Evolutionary conservation across 2,329 filamentous ascomycete species (phyloP), one percentile per base, ranked within the genome.

Genomic region (Paraphoma chrysanthemicola): DNA sequence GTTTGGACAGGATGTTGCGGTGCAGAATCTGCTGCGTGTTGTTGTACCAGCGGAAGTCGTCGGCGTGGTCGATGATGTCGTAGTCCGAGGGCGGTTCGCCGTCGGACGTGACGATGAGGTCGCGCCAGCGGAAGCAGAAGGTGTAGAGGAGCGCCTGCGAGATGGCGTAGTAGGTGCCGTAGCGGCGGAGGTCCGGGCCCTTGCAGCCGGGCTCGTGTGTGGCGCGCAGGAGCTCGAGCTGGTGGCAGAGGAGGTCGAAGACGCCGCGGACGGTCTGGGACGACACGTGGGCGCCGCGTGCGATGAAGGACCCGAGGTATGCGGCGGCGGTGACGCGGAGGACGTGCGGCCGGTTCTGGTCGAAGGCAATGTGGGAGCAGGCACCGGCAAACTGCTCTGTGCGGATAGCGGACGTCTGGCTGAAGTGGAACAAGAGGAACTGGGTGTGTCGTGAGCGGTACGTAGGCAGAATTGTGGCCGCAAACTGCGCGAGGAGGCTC

Each of bases 61-160:
- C 87, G 2, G 88, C 56, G 86, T 90, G 60, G 81, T 85, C 77
- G 86, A 90, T 54, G 86, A 84, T 58, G 78, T 81, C 57, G 36
- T 86, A 81, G 51, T 78, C 74, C 0, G 71, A 67, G 7, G 67
- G 64, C 12, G 66, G 55, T 2, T 53, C 54, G 9, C 83, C 78
- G 43, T 86, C 83, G 42, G 82, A 78, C 10, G 75, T 84, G 17
- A 86, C 81, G 53, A 92, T 90, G 45, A 99, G 83, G 70, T 98
- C 94, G 59, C 92, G 90, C 95, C 95, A 99, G 53, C 95, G 89
- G 82, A 99, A 99, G 81, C 95, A 99, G 78, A 96, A 97, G 56
- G 96, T 94, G 80, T 97, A 97, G 23, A 97, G 85, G 2, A 96
- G 82, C 1, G 93, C 93, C 76, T 97, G 93, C n/a, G 90, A 88